These are phyloP conservation scores for Chaetomium cochliodes DNA, from an alignment of 495 filamentous ascomycete species.

Conservation along the genomic window DNA sequence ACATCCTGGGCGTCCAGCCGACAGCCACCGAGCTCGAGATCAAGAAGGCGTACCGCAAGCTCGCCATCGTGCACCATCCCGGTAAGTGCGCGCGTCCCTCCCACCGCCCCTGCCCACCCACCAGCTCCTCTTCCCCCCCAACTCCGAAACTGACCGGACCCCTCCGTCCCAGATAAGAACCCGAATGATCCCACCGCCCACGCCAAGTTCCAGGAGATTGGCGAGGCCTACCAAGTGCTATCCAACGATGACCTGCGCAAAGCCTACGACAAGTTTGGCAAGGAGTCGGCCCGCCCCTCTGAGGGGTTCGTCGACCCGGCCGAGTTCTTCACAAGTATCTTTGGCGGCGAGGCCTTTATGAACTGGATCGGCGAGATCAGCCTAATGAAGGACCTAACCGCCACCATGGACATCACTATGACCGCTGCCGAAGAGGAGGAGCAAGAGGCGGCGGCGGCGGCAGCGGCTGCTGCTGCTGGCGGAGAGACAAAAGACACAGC, in stretches of 20 bases:
- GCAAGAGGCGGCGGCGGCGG: slow-evolving; percentile 51
- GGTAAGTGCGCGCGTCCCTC: slow-evolving; percentile 37
- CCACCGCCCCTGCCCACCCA: not conserved
- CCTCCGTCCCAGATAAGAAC: slow-evolving; percentile 75
- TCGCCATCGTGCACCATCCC: slow-evolving; percentile 74
- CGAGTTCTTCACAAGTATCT: slow-evolving; percentile 99
- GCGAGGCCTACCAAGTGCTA: slow-evolving; percentile 97
- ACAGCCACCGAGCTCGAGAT: slow-evolving; percentile 93
- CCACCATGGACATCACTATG: slow-evolving; percentile 89
- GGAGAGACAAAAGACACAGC: slow-evolving; percentile 12
- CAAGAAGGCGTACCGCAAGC: slow-evolving; percentile 98
- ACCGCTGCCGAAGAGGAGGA: slow-evolving; percentile 67
- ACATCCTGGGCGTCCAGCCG: slow-evolving; percentile 81
- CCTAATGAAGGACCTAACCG: slow-evolving; percentile 85
- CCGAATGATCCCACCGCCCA: slow-evolving; percentile 94
- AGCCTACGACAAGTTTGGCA: slow-evolving; percentile 95
- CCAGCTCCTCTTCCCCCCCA: not conserved
- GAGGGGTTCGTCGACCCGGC: slow-evolving; percentile 94
- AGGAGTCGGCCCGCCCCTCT: slow-evolving; percentile 81
- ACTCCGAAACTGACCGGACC: slow-evolving; percentile 17
- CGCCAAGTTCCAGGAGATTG: slow-evolving; percentile 89
- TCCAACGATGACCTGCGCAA: slow-evolving; percentile 80
- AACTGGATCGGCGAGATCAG: slow-evolving; percentile 91
- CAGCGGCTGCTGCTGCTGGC: slow-evolving; percentile 43
- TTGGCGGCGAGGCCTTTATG: slow-evolving; percentile 92